phyloP scores from a whole-genome alignment of 2,329 filamentous ascomycete genomes.

The Aureobasidium melanogenum region DNA sequence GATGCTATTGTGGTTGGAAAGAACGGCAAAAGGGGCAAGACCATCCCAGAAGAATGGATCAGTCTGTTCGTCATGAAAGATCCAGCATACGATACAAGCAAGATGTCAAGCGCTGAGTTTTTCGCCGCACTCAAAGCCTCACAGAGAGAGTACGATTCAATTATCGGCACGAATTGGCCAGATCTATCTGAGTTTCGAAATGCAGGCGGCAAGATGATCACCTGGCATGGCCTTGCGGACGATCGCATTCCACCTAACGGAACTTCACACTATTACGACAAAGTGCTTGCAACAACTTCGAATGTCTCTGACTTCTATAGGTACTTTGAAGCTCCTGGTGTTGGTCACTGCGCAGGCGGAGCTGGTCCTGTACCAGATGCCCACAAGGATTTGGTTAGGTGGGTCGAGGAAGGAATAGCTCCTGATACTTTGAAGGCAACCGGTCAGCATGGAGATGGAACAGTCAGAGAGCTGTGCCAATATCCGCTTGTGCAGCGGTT shows the following conservation, averaged over 20 bases:
- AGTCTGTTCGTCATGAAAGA: conserved; percentile 26
- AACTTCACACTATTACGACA: conserved; percentile 30
- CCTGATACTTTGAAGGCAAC: conserved; percentile 19
- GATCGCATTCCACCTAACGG: conserved; percentile 30
- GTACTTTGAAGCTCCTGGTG: conserved; percentile 32
- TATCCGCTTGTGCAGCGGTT: conserved; percentile 18
- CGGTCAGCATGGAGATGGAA: neutral
- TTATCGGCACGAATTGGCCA: conserved; percentile 30
- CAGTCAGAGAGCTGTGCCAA: conserved; percentile 14
- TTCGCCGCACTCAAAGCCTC: conserved; percentile 20
- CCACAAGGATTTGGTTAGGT: conserved; percentile 18
- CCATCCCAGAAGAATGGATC: conserved; percentile 28
- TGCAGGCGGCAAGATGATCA: conserved; percentile 34
- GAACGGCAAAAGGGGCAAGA: conserved; percentile 17
- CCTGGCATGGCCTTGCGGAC: conserved; percentile 35
- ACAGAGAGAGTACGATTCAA: conserved; percentile 23
- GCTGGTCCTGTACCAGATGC: conserved; percentile 20
- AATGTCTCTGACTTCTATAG: conserved; percentile 28
- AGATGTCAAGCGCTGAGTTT: conserved; percentile 23
- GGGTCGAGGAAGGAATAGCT: conserved; percentile 24
- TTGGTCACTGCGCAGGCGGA: conserved; percentile 28
- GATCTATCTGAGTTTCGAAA: conserved; percentile 30
- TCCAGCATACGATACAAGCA: conserved; percentile 22
- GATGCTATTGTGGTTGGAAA: conserved; percentile 21
- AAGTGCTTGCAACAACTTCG: conserved; percentile 22